Percentiles rank a stretch among this genome's conserved stretches.
These are phyloP conservation scores for Venturia carpophila DNA, from an alignment of 2,329 filamentous ascomycete species.

Conservation along the genomic window DNA sequence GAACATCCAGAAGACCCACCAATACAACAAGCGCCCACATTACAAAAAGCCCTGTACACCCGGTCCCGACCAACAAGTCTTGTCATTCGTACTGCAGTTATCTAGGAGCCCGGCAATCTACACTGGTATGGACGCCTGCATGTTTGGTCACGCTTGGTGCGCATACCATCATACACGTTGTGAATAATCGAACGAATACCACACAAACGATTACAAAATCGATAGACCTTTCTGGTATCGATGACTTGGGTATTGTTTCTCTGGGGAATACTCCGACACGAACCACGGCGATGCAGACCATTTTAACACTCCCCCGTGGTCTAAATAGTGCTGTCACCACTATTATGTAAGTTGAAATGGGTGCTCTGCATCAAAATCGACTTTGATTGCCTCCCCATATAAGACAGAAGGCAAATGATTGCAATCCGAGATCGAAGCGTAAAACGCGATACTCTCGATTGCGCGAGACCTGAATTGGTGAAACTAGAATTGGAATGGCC, in stretches of 20 bases:
- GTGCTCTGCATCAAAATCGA: no score
- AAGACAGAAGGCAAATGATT: no score
- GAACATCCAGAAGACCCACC: neutral
- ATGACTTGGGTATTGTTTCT: neutral
- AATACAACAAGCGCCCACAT: neutral
- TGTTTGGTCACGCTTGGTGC: constrained; percentile 7
- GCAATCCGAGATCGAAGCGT: no score
- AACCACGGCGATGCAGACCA: neutral
- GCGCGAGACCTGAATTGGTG: neutral
- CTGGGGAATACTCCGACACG: neutral
- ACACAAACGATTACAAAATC: constrained; percentile 1
- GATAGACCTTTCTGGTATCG: constrained; percentile 1
- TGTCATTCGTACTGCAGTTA: constrained; percentile 1
- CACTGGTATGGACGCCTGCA: neutral
- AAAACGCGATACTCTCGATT: neutral
- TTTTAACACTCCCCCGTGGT: neutral
- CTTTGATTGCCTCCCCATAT: no score
- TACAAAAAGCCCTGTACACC: neutral
- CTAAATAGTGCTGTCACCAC: neutral
- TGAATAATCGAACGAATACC: constrained; percentile 11
- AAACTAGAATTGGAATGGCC: neutral
- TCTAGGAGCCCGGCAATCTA: neutral
- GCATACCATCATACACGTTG: constrained; percentile 5
- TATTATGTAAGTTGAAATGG: neutral
- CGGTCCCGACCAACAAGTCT: neutral